These are phyloP conservation scores for Ogataea angusta DNA, from an alignment of 805 yeast genomes.

Conservation along the genomic window DNA sequence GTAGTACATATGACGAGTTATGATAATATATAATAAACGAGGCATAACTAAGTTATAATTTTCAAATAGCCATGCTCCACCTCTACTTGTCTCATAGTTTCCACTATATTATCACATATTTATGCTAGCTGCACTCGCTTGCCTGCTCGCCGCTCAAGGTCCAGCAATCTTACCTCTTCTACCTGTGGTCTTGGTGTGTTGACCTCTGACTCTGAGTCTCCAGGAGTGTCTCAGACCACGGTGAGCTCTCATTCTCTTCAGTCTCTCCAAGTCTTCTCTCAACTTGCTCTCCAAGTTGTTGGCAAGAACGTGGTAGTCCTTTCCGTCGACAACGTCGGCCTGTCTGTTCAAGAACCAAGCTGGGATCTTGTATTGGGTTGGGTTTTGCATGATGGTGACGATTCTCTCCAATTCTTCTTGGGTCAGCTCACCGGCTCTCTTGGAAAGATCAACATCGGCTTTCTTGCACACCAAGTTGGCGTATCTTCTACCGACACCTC, in stretches of 20 bases:
- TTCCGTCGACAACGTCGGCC: constrained; percentile 97
- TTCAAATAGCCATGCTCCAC: neutral
- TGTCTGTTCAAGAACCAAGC: constrained; percentile 99
- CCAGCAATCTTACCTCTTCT: constrained; percentile 73
- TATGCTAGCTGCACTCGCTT: constrained; percentile 2
- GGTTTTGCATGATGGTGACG: constrained; percentile 99
- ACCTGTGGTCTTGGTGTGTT: constrained; percentile 99
- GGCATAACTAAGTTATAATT: neutral
- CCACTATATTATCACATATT: constrained; percentile 1
- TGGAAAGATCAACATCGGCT: constrained; percentile 97
- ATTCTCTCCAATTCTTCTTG: constrained; percentile 99
- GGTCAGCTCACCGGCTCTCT: constrained; percentile 99
- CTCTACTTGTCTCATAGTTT: neutral
- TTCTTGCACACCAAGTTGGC: constrained; percentile 99
- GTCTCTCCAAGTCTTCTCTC: constrained; percentile 99
- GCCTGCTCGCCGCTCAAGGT: constrained; percentile 22
- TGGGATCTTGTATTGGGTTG: constrained; percentile 98
- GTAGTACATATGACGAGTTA: neutral
- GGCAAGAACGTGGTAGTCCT: constrained; percentile 98
- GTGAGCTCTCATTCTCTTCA: constrained; percentile 99
- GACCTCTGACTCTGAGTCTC: constrained; percentile 99
- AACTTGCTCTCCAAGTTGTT: constrained; percentile 98
- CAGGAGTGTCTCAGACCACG: constrained; percentile 99
- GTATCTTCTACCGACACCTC: constrained; percentile 99
- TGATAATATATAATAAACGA: neutral